Evolutionary conservation across 164 flowering plant genomes (phyloP), one percentile per base, ranked within the genome.

Genomic region (Stephania cephalantha): DNA sequence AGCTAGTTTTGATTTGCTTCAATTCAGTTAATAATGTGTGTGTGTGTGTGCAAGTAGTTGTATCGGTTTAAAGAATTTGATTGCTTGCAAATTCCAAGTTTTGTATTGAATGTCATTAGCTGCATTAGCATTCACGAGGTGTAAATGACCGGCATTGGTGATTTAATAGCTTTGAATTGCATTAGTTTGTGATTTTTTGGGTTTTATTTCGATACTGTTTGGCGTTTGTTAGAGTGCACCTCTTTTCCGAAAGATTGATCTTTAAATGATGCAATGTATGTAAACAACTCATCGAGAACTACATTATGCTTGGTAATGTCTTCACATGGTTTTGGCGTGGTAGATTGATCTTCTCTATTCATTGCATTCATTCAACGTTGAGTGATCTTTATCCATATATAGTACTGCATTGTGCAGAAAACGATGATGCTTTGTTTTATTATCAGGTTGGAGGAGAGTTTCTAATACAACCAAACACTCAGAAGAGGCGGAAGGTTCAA

Each of bases 401-500:
- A 25, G 53, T 45, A 2, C 8, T 64, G 68, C 58, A 2, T 25
- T 9, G 25, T 1, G 46, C 55, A n/a, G 67, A 68, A 73, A 8
- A 17, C 70, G 30, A 67, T 74, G 74, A 13, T 55, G 30, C 6
- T 72, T 52, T 66, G 30, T 46, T 52, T 17, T 53, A 30, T 66
- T 69, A 31, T 42, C 81, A 94, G 98, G 86, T 77, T 80, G 97
- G 89, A 75, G 93, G 81, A 48, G 97, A 85, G 20, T 96, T 85
- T 82, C 92, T 96, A 70, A 94, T 96, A 81, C 94, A 87, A 85
- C 90, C 98, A 25, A 94, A 88, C 82, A 85, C 88, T 77, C 89
- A 86, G 76, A 96, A 96, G 87, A 91, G 97, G 44, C 90, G 83
- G 74, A 94, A 86, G 75, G 70, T 89, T 75, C 82, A 86, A 71